Evolutionary conservation across 257 asterid species (phyloP), one percentile per base, ranked within the genome.

Genomic region (Gentiana straminea): DNA sequence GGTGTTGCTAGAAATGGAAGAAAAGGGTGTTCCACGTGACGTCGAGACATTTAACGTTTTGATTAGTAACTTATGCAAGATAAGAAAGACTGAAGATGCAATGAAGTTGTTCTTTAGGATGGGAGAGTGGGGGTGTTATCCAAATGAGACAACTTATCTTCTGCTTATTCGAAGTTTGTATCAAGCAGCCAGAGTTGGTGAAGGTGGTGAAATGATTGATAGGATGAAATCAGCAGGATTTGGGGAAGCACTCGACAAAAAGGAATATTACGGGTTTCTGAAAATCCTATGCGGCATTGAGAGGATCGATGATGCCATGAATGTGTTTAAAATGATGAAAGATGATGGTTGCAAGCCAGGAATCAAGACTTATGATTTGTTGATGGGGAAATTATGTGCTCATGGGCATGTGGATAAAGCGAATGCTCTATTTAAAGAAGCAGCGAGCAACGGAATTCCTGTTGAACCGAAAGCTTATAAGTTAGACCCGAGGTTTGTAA

Each of bases 141-240:
- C 98, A 0, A 62, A 88, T 47, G 86, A 83, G 49, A 74, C 79
- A 3, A 85, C 94, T 0, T 85, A 75, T 69, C 69, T 85, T 56
- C 78, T 79, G 62, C 72, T 92, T 38, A 80, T 75, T 55, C 85
- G 79, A 86, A 88, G 95, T 73, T 71, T 92, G 62, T 92, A 83
- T 75, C 95, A 81, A 75, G 94, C 98, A 15, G 98, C 91, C 2
- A 65, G 97, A 52, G 69, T 85, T 10, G 93, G 83, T 2, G 95
- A 92, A 60, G 98, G 97, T 0, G 98, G 88, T 46, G 95, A 92
- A 72, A 83, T 92, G 96, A 85, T 92, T 8, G 98, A 88, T 72
- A 80, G 85, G 57, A 88, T 87, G 97, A 92, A 81, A 67, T 92
- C 98, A 37, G 84, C 89, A 1, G 94, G 97, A 13, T 88, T 56